Base-by-base conservation (phyloP, 2,329 filamentous ascomycete species). In the Amylocarpus encephaloides region DNA sequence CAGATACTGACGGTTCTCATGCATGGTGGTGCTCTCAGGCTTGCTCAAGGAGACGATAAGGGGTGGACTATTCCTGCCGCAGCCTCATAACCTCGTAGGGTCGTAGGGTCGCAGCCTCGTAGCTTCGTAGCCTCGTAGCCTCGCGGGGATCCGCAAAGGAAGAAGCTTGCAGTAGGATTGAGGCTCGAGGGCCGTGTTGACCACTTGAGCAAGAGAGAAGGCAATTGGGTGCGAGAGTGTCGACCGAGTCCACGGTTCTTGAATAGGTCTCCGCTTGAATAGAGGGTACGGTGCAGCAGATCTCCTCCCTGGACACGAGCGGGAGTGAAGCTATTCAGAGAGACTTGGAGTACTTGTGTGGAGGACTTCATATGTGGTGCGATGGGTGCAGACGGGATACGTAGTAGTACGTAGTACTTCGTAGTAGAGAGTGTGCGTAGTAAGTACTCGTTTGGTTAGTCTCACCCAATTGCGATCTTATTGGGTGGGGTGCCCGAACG, bases 1-100 rank as follows among this genome's bases (percentile, higher is more conserved):
- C 29, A 9, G 30, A 15, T 7, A 54, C 57, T 41, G 48, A 64
- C 63, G 54, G 41, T 61, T 62, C 39, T 66, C 63, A 45, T 66
- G 59, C 63, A 66, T 66, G n/a, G 1, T 33, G 26, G 45, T 16
- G 5, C 34, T 36, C 12, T 36, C 4, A 16, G 34, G 12, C 15
- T 36, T 3, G 12, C 34, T 36, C 34, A 13, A 16, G 4, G 34
- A 13, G 22, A 26, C 22, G 4, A 26, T 4, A 26, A 26, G 22
- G 7, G 22, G 22, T 26, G 22, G 4, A 26, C 22, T 4, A 26
- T 26, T 26, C 22, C 22, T 26, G 22, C 7, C 22, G 22, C 22
- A 26, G 22, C 7, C 4, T 26, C 7, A 7, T 4, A 26, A 7
- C 7, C 4, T 26, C 22, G 22, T 7, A 26, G 22, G 4, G 7